phyloP scores from a whole-genome alignment of 78 protist species.

The Emiliania huxleyi region DNA sequence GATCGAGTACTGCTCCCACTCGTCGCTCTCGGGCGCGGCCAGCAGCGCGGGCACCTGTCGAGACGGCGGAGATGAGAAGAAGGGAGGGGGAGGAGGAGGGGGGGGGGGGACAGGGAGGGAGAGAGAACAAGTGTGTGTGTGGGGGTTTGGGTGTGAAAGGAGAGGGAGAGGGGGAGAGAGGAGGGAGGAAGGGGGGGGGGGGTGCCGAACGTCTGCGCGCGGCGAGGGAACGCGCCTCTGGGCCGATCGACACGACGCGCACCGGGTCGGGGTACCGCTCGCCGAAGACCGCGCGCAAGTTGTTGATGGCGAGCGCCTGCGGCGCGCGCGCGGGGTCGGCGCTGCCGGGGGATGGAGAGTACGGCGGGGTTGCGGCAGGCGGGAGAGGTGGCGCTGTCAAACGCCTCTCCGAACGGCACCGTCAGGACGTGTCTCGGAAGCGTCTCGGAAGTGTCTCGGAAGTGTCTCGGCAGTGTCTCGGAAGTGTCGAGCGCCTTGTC shows the following conservation, averaged over 20 bases:
- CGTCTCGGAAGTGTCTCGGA: too few species aligned
- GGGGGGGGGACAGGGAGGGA: too few species aligned
- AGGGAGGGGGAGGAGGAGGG: neutral
- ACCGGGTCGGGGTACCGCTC: conserved; percentile 94
- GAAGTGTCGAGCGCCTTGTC: conserved; percentile 54
- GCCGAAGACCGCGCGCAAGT: conserved; percentile 90
- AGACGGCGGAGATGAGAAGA: neutral
- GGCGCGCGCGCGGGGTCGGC: too few species aligned
- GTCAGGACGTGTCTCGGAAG: too few species aligned
- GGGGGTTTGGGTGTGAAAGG: too few species aligned
- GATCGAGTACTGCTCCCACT: conserved; percentile 71
- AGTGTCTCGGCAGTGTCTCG: too few species aligned
- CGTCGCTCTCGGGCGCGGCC: conserved; percentile 61
- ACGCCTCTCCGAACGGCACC: too few species aligned
- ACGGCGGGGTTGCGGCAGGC: too few species aligned
- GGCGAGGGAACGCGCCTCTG: conserved; percentile 5
- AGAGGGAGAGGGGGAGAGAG: too few species aligned
- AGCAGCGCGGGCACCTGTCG: conserved; percentile 31
- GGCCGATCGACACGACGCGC: conserved; percentile 86
- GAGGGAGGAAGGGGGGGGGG: too few species aligned
- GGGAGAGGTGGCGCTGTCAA: too few species aligned
- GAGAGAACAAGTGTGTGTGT: neutral
- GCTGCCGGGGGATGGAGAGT: too few species aligned
- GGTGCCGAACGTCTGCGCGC: neutral
- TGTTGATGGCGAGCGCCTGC: conserved; percentile 56